Percentiles rank a stretch among this genome's conserved stretches.
phyloP scores from a whole-genome alignment of 768 basidiomycete genomes.

The Rubroboletus satanas region DNA sequence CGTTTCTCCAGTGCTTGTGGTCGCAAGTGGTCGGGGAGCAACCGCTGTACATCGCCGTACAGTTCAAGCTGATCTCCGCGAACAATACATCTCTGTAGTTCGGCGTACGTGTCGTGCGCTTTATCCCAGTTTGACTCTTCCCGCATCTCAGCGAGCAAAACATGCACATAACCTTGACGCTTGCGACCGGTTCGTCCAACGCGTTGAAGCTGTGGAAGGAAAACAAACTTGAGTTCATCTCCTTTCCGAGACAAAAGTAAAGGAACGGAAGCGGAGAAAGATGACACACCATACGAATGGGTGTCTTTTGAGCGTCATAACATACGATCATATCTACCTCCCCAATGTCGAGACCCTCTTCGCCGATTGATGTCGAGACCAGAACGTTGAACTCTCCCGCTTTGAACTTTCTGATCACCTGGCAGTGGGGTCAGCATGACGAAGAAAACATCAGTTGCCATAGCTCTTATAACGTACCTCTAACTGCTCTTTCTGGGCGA shows the following conservation, averaged over 20 bases:
- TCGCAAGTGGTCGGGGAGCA: constrained; percentile 74
- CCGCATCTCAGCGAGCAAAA: constrained; percentile 83
- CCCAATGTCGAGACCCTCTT: constrained; percentile 97
- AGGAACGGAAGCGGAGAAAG: neutral
- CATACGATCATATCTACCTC: constrained; percentile 95
- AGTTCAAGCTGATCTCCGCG: constrained; percentile 85
- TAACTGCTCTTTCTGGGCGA: constrained; percentile 88
- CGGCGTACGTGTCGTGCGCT: constrained; percentile 79
- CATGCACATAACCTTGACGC: constrained; percentile 83
- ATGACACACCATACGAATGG: constrained; percentile 84
- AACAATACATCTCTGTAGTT: constrained; percentile 85
- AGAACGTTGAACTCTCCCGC: constrained; percentile 84
- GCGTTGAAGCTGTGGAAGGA: constrained; percentile 73
- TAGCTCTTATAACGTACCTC: constrained; percentile 48
- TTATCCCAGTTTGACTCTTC: constrained; percentile 90
- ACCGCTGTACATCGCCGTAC: constrained; percentile 85
- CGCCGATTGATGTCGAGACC: constrained; percentile 95
- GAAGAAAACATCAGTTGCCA: constrained; percentile 1
- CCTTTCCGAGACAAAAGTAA: neutral
- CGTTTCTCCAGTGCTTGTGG: constrained; percentile 75
- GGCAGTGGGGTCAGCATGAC: constrained; percentile 6
- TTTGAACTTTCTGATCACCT: constrained; percentile 90
- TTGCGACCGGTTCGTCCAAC: constrained; percentile 94
- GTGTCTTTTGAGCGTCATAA: constrained; percentile 94
- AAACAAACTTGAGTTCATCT: constrained; percentile 2